Evolutionary conservation across 345 rosid genomes (phyloP).

Genomic region (Erysimum cheiranthoides): DNA sequence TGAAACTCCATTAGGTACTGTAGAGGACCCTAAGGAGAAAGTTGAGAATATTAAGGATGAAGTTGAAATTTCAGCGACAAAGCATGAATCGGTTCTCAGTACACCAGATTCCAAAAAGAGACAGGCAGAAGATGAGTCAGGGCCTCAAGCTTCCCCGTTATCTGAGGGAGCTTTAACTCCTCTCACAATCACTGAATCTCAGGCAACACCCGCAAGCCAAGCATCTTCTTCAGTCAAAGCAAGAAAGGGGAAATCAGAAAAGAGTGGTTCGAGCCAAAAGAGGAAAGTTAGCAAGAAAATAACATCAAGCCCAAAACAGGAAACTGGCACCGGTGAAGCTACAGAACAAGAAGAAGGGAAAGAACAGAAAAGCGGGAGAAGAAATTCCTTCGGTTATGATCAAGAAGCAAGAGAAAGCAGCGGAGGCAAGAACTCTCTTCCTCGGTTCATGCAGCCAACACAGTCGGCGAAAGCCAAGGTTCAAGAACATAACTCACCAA

Average conservation of each 20-base stretch:
- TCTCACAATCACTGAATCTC: conserved; percentile 69
- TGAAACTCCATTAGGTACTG: conserved; percentile 27
- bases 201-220: conserved; percentile 87
- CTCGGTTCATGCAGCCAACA: conserved; percentile 97
- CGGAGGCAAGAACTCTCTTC: conserved; percentile 71
- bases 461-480: conserved; percentile 93
- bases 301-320: conserved; percentile 61
- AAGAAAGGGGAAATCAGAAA: conserved; percentile 57
- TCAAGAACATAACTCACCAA: conserved; percentile 78
- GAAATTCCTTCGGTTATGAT: conserved; percentile 70
- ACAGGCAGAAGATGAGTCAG: conserved; percentile 47
- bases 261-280: conserved; percentile 62
- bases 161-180: conserved; percentile 73
- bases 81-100: conserved; percentile 45
- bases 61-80: conserved; percentile 40
- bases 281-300: conserved; percentile 67
- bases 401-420: conserved; percentile 80
- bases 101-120: conserved; percentile 56
- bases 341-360: conserved; percentile 60
- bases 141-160: conserved; percentile 30
- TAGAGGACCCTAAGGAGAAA: conserved; percentile 47
- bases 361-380: conserved; percentile 70
- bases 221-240: conserved; percentile 60
- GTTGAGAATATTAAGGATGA: conserved; percentile 45
- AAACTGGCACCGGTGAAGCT: conserved; percentile 51